Conservation (phyloP, 192 early-diverging fungal genomes). For the Backusella sp. region DNA sequence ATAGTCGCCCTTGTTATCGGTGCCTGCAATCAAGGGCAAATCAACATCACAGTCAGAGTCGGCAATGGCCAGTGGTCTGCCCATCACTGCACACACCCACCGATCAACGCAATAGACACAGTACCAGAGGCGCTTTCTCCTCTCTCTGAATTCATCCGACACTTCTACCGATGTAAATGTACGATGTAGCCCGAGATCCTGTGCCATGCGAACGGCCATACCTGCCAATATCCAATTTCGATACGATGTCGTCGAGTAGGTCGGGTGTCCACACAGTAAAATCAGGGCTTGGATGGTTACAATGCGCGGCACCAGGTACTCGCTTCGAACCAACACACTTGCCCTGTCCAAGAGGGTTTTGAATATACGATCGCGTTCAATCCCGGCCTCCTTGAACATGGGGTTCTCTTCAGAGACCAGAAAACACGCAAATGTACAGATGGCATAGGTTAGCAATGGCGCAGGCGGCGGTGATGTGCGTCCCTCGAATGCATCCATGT, state of each 20-base stretch:
- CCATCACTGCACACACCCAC: constrained; percentile 43
- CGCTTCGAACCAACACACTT: constrained; percentile 42
- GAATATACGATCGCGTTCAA: constrained; percentile 7
- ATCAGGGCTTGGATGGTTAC: constrained; percentile 61
- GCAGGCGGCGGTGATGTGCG: background rate
- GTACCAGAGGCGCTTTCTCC: constrained; percentile 73
- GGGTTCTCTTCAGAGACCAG: background rate
- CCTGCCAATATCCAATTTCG: constrained; percentile 28
- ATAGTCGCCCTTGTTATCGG: constrained; percentile 2
- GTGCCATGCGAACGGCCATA: constrained; percentile 73
- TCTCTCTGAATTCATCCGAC: constrained; percentile 49
- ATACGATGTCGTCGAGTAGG: constrained; percentile 9
- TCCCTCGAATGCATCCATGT: constrained; percentile 16
- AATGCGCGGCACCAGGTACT: constrained; percentile 53
- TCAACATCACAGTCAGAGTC: constrained; percentile 41
- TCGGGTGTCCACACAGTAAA: constrained; percentile 54
- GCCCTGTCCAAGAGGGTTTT: constrained; percentile 11
- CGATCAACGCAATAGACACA: constrained; percentile 65
- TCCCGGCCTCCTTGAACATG: constrained; percentile 10
- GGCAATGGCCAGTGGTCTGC: constrained; percentile 42
- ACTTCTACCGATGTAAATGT: constrained; percentile 49
- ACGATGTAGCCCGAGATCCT: constrained; percentile 77
- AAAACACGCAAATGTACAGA: constrained; percentile 21
- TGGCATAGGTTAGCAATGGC: constrained; percentile 15
- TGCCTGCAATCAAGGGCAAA: constrained; percentile 13